These are phyloP conservation scores for Durio zibethinus DNA, from an alignment of 345 rosid genomes.

Conservation along the genomic window DNA sequence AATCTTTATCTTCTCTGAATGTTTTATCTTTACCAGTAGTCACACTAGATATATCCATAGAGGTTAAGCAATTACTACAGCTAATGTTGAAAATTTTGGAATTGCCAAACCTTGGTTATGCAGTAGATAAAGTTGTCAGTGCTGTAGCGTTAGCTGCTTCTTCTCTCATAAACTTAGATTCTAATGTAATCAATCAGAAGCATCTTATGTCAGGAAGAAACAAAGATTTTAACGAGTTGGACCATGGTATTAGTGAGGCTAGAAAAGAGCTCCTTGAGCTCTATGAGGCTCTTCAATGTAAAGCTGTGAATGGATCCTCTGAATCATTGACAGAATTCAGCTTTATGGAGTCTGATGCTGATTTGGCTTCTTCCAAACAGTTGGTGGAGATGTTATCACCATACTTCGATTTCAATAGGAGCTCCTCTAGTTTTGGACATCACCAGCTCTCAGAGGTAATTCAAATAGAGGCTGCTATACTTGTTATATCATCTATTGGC, in stretches of 20 bases:
- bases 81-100: slow-evolving; percentile 58
- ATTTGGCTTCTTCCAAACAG: slow-evolving; percentile 55
- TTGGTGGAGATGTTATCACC: slow-evolving; percentile 59
- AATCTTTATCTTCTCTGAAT: slow-evolving; percentile 59
- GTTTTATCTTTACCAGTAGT: slow-evolving; percentile 56
- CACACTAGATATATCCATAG: slow-evolving; percentile 56
- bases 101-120: slow-evolving; percentile 42
- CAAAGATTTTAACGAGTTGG: slow-evolving; percentile 42
- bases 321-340: slow-evolving; percentile 34
- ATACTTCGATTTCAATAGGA: slow-evolving; percentile 42
- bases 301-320: slow-evolving; percentile 39
- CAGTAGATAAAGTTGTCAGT: slow-evolving; percentile 49
- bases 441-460: slow-evolving; percentile 62
- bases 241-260: slow-evolving; percentile 41
- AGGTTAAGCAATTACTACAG: slow-evolving; percentile 70
- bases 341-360: slow-evolving; percentile 54
- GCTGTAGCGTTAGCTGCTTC: slow-evolving; percentile 54
- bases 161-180: slow-evolving; percentile 41
- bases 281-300: slow-evolving; percentile 39
- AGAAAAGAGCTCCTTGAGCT: slow-evolving; percentile 54
- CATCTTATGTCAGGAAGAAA: slow-evolving; percentile 33
- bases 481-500: background rate
- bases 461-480: slow-evolving; percentile 1
- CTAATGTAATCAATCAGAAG: slow-evolving; percentile 39
- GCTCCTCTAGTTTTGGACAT: slow-evolving; percentile 37